These are phyloP conservation scores for Rhytidhysteron rufulum DNA, from an alignment of 2,329 filamentous ascomycete species.

Conservation along the genomic window DNA sequence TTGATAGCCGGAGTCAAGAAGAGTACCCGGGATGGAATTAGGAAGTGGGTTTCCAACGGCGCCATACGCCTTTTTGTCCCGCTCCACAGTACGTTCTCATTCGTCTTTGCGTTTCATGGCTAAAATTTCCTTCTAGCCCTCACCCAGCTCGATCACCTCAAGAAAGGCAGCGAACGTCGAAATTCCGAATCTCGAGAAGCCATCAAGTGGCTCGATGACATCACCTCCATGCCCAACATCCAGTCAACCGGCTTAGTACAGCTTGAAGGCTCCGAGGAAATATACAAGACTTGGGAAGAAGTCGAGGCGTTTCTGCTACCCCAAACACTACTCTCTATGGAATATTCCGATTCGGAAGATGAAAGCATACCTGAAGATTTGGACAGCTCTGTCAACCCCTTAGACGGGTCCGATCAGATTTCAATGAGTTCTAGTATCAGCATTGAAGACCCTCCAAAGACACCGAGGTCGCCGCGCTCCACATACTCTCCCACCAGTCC, in stretches of 20 bases:
- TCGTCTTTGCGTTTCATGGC: constrained; percentile 7
- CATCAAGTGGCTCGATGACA: constrained; percentile 49
- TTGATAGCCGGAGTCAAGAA: constrained; percentile 49
- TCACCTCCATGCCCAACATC: constrained; percentile 43
- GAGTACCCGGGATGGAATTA: constrained; percentile 49
- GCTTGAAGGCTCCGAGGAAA: constrained; percentile 47
- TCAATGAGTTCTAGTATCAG: constrained; percentile 45
- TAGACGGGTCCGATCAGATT: constrained; percentile 34
- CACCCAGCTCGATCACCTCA: constrained; percentile 43
- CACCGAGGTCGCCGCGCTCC: constrained; percentile 39
- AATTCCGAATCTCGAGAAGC: constrained; percentile 46
- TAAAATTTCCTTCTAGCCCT: constrained; percentile 38
- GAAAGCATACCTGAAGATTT: constrained; percentile 34
- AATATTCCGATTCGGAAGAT: constrained; percentile 38
- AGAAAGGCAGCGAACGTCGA: constrained; percentile 38
- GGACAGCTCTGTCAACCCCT: constrained; percentile 33
- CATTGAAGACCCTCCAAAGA: constrained; percentile 33
- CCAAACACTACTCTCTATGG: constrained; percentile 47
- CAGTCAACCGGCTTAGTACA: constrained; percentile 34
- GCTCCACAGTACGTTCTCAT: constrained; percentile 42
- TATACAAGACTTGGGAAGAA: constrained; percentile 45
- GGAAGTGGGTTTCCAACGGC: constrained; percentile 49
- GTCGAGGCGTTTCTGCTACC: constrained; percentile 49
- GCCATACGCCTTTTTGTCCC: constrained; percentile 50
- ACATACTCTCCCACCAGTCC: constrained; percentile 29